These are phyloP conservation scores for Mycena crocata DNA, from an alignment of 768 basidiomycete species.

Conservation along the genomic window DNA sequence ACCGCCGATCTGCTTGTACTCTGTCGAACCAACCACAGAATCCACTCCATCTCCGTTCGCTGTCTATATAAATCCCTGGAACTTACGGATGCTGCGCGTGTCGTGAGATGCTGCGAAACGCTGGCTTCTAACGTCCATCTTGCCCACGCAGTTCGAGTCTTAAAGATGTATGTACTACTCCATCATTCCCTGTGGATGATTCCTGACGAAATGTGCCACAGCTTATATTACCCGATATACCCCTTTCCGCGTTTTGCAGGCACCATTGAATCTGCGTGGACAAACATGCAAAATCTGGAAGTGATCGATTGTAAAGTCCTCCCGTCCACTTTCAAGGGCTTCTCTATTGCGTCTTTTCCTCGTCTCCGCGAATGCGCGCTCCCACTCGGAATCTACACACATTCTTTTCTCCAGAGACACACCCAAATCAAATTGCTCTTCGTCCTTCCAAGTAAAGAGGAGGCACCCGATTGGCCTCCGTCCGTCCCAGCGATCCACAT, in stretches of 20 bases:
- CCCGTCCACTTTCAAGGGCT: neutral
- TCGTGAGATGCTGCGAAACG: neutral
- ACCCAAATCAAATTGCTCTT: neutral
- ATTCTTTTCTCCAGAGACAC: neutral
- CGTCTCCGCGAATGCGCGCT: constrained; percentile 3
- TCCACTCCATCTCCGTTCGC: neutral
- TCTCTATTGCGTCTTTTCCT: neutral
- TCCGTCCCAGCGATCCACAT: neutral
- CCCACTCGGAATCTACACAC: neutral
- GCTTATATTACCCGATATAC: neutral
- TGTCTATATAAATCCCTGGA: neutral
- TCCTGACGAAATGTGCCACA: neutral
- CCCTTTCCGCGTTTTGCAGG: neutral
- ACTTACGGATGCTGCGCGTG: neutral
- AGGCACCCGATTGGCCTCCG: neutral
- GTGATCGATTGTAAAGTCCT: too few species aligned
- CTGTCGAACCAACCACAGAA: neutral
- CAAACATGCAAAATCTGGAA: neutral
- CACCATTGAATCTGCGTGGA: neutral
- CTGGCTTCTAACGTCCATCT: neutral
- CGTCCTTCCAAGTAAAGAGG: neutral
- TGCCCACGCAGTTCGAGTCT: neutral
- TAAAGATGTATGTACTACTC: neutral
- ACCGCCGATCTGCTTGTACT: neutral
- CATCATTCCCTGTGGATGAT: too few species aligned